Evolutionary conservation across 2,329 filamentous ascomycete genomes (phyloP).

Genomic region (Sphaerulina populicola): DNA sequence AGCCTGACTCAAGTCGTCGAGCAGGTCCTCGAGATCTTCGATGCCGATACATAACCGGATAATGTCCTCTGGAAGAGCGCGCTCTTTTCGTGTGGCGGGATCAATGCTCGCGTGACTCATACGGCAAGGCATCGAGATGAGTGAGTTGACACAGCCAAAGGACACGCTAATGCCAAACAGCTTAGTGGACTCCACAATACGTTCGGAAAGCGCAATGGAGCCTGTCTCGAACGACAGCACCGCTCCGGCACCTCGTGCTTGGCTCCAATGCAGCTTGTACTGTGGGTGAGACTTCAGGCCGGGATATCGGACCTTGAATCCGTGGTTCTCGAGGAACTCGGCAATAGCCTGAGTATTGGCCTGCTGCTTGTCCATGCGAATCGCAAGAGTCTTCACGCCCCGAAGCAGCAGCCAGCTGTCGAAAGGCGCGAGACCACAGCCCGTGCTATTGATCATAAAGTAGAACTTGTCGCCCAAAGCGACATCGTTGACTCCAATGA

Average conservation of each 20-base stretch:
- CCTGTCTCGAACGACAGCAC: constrained; percentile 96
- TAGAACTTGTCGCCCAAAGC: constrained; percentile 79
- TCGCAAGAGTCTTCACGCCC: constrained; percentile 90
- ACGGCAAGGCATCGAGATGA: constrained; percentile 98
- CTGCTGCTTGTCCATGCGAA: constrained; percentile 98
- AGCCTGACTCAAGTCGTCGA: constrained; percentile 84
- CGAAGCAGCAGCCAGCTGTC: constrained; percentile 94
- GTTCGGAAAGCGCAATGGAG: constrained; percentile 70
- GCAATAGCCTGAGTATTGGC: constrained; percentile 84
- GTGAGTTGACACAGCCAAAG: constrained; percentile 94
- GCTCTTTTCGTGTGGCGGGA: constrained; percentile 78
- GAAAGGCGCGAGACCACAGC: constrained; percentile 87
- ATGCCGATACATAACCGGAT: constrained; percentile 94
- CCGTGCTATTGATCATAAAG: constrained; percentile 94
- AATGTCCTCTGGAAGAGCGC: constrained; percentile 92
- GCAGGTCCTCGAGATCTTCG: constrained; percentile 81
- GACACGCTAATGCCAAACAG: constrained; percentile 94
- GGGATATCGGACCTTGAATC: constrained; percentile 92
- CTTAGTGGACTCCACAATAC: constrained; percentile 86
- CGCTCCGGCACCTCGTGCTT: constrained; percentile 87
- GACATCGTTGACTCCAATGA: constrained; percentile 81
- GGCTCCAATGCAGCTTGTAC: constrained; percentile 91
- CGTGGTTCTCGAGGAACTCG: constrained; percentile 79
- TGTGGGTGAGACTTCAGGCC: constrained; percentile 91
- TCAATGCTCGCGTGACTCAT: constrained; percentile 99